phyloP scores from a whole-genome alignment of 2,329 filamentous ascomycete genomes.

The Cytospora piceicola region DNA sequence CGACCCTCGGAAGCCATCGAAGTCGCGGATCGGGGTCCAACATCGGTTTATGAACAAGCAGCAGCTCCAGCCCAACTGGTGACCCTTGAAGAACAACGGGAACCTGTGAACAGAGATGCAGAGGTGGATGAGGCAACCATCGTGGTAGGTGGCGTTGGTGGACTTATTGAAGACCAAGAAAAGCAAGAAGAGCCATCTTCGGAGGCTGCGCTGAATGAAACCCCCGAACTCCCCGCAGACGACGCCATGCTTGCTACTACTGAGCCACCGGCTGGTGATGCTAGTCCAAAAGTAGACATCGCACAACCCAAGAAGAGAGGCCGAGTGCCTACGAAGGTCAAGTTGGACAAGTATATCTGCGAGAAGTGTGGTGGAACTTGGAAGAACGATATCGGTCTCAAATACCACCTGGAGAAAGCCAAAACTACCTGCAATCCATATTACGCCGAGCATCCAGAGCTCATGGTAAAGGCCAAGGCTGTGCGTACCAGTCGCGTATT shows the following conservation, averaged over 20 bases:
- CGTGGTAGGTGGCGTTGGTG: neutral
- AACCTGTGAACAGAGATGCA: neutral
- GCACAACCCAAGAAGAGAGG: conserved; percentile 5
- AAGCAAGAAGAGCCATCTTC: neutral
- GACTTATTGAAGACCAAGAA: neutral
- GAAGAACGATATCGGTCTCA: conserved; percentile 62
- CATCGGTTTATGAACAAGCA: neutral
- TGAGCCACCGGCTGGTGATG: neutral
- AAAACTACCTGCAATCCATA: conserved; percentile 57
- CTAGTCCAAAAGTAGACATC: too few relatives aligned
- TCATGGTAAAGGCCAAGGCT: conserved; percentile 30
- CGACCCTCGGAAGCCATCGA: neutral
- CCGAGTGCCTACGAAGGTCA: conserved; percentile 11
- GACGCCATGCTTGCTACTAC: neutral
- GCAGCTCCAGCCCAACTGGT: neutral
- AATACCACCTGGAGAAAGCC: conserved; percentile 62
- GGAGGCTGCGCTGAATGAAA: neutral
- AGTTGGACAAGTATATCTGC: conserved; percentile 41
- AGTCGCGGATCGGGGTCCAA: neutral
- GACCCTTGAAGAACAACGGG: neutral
- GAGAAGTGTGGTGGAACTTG: conserved; percentile 57
- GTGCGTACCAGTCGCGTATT: conserved; percentile 6
- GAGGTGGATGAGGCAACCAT: neutral
- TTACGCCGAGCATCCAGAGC: conserved; percentile 40
- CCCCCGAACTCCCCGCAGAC: neutral